Evolutionary conservation across 805 yeast species (phyloP), one percentile per base, ranked within the genome.

Genomic region (Yarrowia sp.): DNA sequence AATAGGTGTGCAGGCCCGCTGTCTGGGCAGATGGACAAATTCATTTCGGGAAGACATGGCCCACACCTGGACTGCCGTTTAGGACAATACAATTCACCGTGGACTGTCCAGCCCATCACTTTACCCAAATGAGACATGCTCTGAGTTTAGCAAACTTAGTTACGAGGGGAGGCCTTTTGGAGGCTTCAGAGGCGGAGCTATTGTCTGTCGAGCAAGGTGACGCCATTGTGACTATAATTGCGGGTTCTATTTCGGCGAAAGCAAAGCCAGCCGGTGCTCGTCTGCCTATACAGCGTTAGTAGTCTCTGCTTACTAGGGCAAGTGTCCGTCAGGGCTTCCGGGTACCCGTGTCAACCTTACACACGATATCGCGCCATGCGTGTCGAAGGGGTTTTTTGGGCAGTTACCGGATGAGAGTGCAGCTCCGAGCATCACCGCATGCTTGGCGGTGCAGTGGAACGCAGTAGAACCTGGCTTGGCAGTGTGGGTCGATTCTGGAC

Each of bases 81-180:
- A 22, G 28, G 28, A 22, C 28, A 22, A 22, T 4, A 9, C 22
- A 28, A 31, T 18, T 47, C 53, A 4, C 17, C 18, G 10, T 14
- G n/a, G 14, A 10, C 8, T 10, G 43, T 36, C 58, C 58, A 51
- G 58, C 43, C 43, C 43, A 51, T 51, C 58, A 51, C 58, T 36
- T 51, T 51, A 51, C 58, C 43, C 58, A 9, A 36, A 36, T 51
- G 43, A 51, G 58, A 51, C 58, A 51, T 38, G 43, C 33, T 48
- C 43, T 14, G 58, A 51, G 58, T 51, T 51, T 51, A 36, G 58
- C 35, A 14, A 51, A 51, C 58, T 51, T 48, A 33, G 55, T 48
- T 48, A 13, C 28, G 18, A 15, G 32, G 6, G 38, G 32, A 18
- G 42, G 33, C 33, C 28, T 47, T 47, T 47, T 22, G 14, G 31